Evolutionary conservation across 2,329 filamentous ascomycete genomes (phyloP).

Genomic region (Cladophialophora psammophila): DNA sequence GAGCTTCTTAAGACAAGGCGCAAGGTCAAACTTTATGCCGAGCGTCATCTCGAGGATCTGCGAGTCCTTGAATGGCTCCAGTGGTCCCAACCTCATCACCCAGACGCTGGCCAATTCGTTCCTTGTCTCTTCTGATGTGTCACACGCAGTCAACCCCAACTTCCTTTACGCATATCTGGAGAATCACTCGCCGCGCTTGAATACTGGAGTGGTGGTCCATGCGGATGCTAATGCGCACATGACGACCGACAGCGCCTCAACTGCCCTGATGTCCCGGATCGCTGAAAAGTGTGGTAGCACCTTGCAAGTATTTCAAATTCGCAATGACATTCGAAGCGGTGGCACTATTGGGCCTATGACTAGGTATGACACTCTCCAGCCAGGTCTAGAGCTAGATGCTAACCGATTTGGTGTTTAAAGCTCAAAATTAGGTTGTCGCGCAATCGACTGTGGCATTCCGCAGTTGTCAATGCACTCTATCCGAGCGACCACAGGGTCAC

Average conservation of each 20-base stretch:
- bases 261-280: slow-evolving; percentile 78
- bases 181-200: slow-evolving; percentile 85
- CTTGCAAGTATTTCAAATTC: slow-evolving; percentile 90
- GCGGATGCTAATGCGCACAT: slow-evolving; percentile 92
- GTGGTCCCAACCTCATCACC: slow-evolving; percentile 66
- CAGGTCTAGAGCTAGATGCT: neutral
- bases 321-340: slow-evolving; percentile 87
- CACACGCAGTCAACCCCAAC: slow-evolving; percentile 93
- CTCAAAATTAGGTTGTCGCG: slow-evolving; percentile 77
- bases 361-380: neutral
- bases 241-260: slow-evolving; percentile 89
- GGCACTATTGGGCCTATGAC: slow-evolving; percentile 96
- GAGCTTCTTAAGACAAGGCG: slow-evolving; percentile 87
- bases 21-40: slow-evolving; percentile 86
- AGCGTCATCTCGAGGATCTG: slow-evolving; percentile 80
- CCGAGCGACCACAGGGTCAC: slow-evolving; percentile 81
- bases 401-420: slow-evolving; percentile 49
- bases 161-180: slow-evolving; percentile 84
- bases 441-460: slow-evolving; percentile 86
- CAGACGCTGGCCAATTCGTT: slow-evolving; percentile 92
- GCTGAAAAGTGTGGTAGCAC: slow-evolving; percentile 75
- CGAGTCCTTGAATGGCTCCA: slow-evolving; percentile 57
- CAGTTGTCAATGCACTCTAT: slow-evolving; percentile 96
- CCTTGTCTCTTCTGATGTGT: slow-evolving; percentile 90
- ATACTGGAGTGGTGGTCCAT: slow-evolving; percentile 81